These are phyloP conservation scores for Solanum chacoense DNA, from an alignment of 305 asterid species.

Conservation along the genomic window DNA sequence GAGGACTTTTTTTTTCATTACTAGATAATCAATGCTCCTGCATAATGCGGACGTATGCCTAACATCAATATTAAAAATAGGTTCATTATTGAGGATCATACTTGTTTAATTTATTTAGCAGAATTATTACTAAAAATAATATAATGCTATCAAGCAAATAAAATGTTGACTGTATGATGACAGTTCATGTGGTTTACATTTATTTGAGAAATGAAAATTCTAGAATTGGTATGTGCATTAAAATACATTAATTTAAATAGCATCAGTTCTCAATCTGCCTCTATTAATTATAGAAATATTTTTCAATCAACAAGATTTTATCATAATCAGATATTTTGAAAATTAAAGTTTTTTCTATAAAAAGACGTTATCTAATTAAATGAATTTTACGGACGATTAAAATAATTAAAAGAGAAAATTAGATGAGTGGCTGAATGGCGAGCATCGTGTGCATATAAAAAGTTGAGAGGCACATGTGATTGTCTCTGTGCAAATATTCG, in stretches of 20 bases:
- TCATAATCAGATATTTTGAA: not conserved
- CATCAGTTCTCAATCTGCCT: not conserved
- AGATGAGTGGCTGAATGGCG: not conserved
- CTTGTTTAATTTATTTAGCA: not conserved
- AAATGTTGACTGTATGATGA: not conserved
- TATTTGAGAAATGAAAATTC: not conserved
- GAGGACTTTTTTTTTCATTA: not conserved
- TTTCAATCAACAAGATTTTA: not conserved
- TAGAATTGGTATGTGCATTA: not conserved
- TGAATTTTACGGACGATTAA: too few species aligned
- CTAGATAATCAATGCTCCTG: not conserved
- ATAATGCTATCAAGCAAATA: not conserved
- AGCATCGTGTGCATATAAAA: not conserved
- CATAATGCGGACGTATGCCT: not conserved
- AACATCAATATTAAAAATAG: not conserved
- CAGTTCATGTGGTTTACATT: not conserved
- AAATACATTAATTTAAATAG: too few species aligned
- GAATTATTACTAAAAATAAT: not conserved
- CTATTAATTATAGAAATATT: not conserved
- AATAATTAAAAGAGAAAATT: not conserved
- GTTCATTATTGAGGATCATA: not conserved
- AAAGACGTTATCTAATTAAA: too few species aligned
- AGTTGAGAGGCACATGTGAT: not conserved
- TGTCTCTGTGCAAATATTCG: constrained; percentile 32
- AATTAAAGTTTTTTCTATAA: not conserved